Percentiles rank a stretch among this genome's conserved stretches.
Evolutionary conservation across 306 rosid genomes (phyloP).

Genomic region (Chamaecrista fasciculata): DNA sequence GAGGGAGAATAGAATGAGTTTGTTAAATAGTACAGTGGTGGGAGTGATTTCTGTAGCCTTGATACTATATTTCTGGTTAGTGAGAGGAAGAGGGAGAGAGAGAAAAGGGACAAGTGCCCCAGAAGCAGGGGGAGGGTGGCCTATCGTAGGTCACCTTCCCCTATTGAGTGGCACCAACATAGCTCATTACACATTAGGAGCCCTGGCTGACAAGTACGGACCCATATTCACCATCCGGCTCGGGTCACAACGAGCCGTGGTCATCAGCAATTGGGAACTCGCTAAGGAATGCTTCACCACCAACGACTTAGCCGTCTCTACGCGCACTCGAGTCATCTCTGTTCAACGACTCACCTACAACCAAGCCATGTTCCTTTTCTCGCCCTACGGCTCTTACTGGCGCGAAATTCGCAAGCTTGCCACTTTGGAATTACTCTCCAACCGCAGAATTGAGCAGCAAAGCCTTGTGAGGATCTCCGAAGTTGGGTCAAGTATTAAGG

Average conservation of each 20-base stretch:
- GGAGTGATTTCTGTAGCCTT: background rate
- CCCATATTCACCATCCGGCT: background rate
- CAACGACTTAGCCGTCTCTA: constrained; percentile 31
- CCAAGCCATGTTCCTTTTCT: constrained; percentile 41
- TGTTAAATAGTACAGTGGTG: too few species aligned
- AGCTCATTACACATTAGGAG: background rate
- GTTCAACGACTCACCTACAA: constrained; percentile 32
- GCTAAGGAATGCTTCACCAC: constrained; percentile 38
- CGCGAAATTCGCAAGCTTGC: constrained; percentile 41
- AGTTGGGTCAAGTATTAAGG: constrained; percentile 28
- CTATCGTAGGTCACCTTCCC: background rate
- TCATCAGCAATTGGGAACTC: background rate
- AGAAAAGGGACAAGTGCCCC: background rate
- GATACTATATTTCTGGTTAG: background rate
- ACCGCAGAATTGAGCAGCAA: constrained; percentile 33
- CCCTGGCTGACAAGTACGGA: background rate
- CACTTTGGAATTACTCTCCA: constrained; percentile 40
- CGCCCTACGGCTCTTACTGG: constrained; percentile 39
- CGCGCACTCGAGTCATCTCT: constrained; percentile 25
- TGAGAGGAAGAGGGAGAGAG: background rate
- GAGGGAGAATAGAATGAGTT: too few species aligned
- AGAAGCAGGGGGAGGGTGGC: background rate
- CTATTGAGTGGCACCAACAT: background rate
- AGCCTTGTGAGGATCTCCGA: constrained; percentile 32
- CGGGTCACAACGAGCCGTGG: background rate